Percentiles rank a stretch among this genome's conserved stretches.
Evolutionary conservation across 495 filamentous ascomycete species (phyloP).

Genomic region (Cenococcum geophilum): DNA sequence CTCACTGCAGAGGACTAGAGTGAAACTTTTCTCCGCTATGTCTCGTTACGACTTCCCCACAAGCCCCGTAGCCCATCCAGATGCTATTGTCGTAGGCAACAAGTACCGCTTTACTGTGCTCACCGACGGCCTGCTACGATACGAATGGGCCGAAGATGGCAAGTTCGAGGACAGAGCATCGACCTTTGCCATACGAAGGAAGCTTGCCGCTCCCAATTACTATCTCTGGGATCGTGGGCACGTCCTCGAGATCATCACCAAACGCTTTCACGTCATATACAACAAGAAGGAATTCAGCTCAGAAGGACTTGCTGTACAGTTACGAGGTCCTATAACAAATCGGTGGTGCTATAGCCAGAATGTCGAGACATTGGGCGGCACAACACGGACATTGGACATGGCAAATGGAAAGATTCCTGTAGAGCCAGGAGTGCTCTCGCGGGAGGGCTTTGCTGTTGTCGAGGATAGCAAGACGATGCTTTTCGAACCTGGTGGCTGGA

Average conservation of each 20-base stretch:
- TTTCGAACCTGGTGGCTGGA: slow-evolving; percentile 48
- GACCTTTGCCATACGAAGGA: slow-evolving; percentile 50
- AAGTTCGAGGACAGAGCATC: slow-evolving; percentile 54
- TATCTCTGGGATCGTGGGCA: slow-evolving; percentile 38
- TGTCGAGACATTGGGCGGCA: slow-evolving; percentile 39
- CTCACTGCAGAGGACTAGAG: not conserved
- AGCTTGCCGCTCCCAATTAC: slow-evolving; percentile 46
- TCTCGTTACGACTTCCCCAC: slow-evolving; percentile 44
- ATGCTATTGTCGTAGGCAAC: slow-evolving; percentile 44
- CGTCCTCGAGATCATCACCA: slow-evolving; percentile 47
- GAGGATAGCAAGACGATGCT: slow-evolving; percentile 55
- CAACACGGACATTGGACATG: slow-evolving; percentile 50
- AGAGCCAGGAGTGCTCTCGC: slow-evolving; percentile 46
- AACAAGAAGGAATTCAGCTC: slow-evolving; percentile 47
- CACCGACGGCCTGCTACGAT: slow-evolving; percentile 47
- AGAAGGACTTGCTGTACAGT: slow-evolving; percentile 40
- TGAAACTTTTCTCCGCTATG: slow-evolving; percentile 8
- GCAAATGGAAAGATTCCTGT: slow-evolving; percentile 46
- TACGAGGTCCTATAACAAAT: slow-evolving; percentile 37
- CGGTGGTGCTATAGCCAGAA: slow-evolving; percentile 47
- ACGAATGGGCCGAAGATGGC: slow-evolving; percentile 52
- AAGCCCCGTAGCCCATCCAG: slow-evolving; percentile 43
- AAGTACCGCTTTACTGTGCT: slow-evolving; percentile 53
- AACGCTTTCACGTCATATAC: slow-evolving; percentile 48
- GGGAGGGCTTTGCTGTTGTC: slow-evolving; percentile 44